Evolutionary conservation across 2,329 filamentous ascomycete genomes (phyloP), one percentile per base, ranked within the genome.

Genomic region (Chaetothyriales sp.): DNA sequence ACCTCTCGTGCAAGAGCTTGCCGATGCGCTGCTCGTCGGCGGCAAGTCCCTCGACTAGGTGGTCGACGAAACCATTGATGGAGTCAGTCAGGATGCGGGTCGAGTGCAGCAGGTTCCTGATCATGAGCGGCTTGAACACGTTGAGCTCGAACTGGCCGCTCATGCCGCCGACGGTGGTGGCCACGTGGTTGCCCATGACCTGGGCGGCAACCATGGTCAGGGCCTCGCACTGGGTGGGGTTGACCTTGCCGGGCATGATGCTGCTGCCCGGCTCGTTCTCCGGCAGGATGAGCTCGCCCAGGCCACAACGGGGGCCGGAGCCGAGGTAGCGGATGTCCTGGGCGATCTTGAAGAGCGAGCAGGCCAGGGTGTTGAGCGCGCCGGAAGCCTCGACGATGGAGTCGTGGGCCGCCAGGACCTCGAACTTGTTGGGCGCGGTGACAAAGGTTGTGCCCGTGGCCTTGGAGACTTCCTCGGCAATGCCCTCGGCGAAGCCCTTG

Each of bases 241-340:
- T 98, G 67, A 98, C 92, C 76, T 98, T 98, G 64, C 92, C 92
- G 44, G 92, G 92, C 92, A 98, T 98, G 75, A 98, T 96, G 61
- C 86, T 93, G 64, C 84, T 92, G 57, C 90, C 90, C 32, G 92
- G 92, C 75, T 98, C 92, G 73, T 98, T 98, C 75, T 98, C 92
- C 22, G 92, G 92, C 48, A 98, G 80, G 64, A 79, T 79, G 57
- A 98, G 79, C 74, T 98, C 92, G 59, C 89, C 90, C 19, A 96
- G 83, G 64, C 92, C 92, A 70, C 92, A 96, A 53, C 92, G 87
- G 51, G 92, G 92, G 15, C 92, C 92, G 60, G 86, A 94, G 62
- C 92, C 92, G 49, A 96, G 85, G 74, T 95, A 96, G 64, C 92
- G 84, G 66, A 98, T 87, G 68, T 96, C 92, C 73, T 98, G 89